These are phyloP conservation scores for Tylopilus sp. DNA, from an alignment of 1,284 basidiomycete species.

Conservation along the genomic window DNA sequence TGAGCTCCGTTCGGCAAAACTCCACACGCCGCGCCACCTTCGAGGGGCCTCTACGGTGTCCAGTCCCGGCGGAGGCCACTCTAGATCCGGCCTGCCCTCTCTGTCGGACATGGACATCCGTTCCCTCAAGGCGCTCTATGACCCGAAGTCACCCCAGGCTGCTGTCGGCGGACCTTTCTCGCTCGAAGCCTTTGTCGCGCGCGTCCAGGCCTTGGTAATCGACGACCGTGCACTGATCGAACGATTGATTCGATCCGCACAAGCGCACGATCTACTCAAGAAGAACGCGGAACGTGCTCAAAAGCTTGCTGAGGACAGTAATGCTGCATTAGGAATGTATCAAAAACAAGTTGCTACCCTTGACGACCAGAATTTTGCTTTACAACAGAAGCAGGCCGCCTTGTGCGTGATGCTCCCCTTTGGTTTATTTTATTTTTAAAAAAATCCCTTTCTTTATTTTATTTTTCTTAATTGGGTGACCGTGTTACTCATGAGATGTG, in stretches of 20 bases:
- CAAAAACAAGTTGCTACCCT: slow-evolving; percentile 80
- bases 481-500: slow-evolving; percentile 10
- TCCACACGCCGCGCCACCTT: slow-evolving; percentile 50
- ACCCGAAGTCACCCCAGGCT: slow-evolving; percentile 42
- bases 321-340: slow-evolving; percentile 77
- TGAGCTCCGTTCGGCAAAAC: slow-evolving; percentile 68
- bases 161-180: slow-evolving; percentile 48
- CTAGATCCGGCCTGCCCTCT: slow-evolving; percentile 42
- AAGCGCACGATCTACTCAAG: slow-evolving; percentile 85
- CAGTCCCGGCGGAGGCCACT: slow-evolving; percentile 31
- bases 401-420: slow-evolving; percentile 47
- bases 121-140: slow-evolving; percentile 72
- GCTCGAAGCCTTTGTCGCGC: slow-evolving; percentile 70
- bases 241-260: slow-evolving; percentile 76
- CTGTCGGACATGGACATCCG: slow-evolving; percentile 80
- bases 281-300: slow-evolving; percentile 88
- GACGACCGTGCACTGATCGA: slow-evolving; percentile 84
- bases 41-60: slow-evolving; percentile 42
- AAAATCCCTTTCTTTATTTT: not conserved
- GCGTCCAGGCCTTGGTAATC: slow-evolving; percentile 74
- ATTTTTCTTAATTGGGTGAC: not conserved
- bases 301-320: slow-evolving; percentile 82
- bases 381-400: slow-evolving; percentile 51
- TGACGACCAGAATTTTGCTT: slow-evolving; percentile 66
- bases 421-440: not conserved